phyloP scores from a whole-genome alignment of 2,329 filamentous ascomycete genomes.

The Ceratocystiopsis brevicomis region DNA sequence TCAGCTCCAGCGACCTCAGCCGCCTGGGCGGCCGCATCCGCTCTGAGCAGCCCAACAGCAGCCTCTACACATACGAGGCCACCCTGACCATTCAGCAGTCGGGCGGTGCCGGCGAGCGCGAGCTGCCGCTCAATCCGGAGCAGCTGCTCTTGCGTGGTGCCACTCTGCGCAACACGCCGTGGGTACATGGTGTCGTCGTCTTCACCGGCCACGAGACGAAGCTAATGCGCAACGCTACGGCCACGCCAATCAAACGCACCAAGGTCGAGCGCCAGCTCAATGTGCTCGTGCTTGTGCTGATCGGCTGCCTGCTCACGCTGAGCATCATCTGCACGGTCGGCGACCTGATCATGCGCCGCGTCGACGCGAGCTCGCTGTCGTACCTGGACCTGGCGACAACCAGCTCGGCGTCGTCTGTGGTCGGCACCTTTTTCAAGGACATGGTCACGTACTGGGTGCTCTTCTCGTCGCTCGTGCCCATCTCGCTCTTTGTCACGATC shows the following conservation, averaged over 20 bases:
- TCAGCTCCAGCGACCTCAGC: slow-evolving; percentile 72
- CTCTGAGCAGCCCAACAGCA: slow-evolving; percentile 96
- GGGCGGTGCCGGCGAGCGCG: slow-evolving; percentile 60
- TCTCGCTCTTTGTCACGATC: slow-evolving; percentile 92
- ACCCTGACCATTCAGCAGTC: slow-evolving; percentile 81
- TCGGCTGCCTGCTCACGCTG: slow-evolving; percentile 63
- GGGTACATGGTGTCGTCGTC: slow-evolving; percentile 90
- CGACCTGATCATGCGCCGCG: slow-evolving; percentile 62
- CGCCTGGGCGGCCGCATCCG: slow-evolving; percentile 70
- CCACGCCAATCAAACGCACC: slow-evolving; percentile 91
- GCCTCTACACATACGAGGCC: slow-evolving; percentile 93
- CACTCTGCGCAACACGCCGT: slow-evolving; percentile 86
- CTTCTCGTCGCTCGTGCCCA: slow-evolving; percentile 89
- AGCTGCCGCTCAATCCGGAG: slow-evolving; percentile 74
- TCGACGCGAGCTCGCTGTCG: slow-evolving; percentile 38
- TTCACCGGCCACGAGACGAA: slow-evolving; percentile 98
- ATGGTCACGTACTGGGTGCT: slow-evolving; percentile 97
- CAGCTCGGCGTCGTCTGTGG: slow-evolving; percentile 35
- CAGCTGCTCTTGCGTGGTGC: slow-evolving; percentile 85
- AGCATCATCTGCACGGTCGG: slow-evolving; percentile 84
- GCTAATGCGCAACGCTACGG: slow-evolving; percentile 94
- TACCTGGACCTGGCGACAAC: slow-evolving; percentile 55
- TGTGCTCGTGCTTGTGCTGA: slow-evolving; percentile 74
- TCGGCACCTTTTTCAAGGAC: slow-evolving; percentile 73
- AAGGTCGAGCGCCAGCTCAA: slow-evolving; percentile 92